Percentiles rank a stretch among this genome's conserved stretches.
These are phyloP conservation scores for Suillus placidus DNA, from an alignment of 768 basidiomycete species.

Conservation along the genomic window DNA sequence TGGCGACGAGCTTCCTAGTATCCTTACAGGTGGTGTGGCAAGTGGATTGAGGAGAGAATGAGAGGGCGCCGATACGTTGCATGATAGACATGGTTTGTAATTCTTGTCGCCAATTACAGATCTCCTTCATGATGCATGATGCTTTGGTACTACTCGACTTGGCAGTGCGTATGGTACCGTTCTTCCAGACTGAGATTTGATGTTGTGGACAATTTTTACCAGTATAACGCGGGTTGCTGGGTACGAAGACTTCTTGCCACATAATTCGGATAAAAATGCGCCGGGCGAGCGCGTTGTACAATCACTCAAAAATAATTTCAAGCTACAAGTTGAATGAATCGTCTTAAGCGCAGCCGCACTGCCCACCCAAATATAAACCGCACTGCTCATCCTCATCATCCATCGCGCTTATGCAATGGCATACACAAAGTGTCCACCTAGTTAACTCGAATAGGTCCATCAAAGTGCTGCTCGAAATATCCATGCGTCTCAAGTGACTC, in stretches of 20 bases:
- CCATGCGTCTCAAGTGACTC: slow-evolving; percentile 98
- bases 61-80: slow-evolving; percentile 5
- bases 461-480: slow-evolving; percentile 95
- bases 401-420: slow-evolving; percentile 89
- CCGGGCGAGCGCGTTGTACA: not conserved
- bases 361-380: not conserved
- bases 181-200: not conserved
- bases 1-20: slow-evolving; percentile 68
- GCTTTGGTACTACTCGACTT: not conserved
- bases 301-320: not conserved
- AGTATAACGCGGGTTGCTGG: not conserved
- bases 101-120: not conserved
- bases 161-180: not conserved
- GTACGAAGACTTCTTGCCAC: not conserved
- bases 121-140: not conserved
- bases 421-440: slow-evolving; percentile 98
- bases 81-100: not conserved
- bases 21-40: slow-evolving; percentile 62
- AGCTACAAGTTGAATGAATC: not conserved
- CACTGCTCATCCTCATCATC: slow-evolving; percentile 30
- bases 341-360: not conserved
- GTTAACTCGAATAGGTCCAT: slow-evolving; percentile 71
- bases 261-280: too few species aligned
- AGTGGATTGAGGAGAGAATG: slow-evolving; percentile 55
- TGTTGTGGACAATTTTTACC: not conserved